A percentile compares a stretch with the other conserved stretches of the same genome.
These are phyloP conservation scores for Cadophora sp. DNA, from an alignment of 2,329 filamentous ascomycete genomes.

Conservation along the genomic window DNA sequence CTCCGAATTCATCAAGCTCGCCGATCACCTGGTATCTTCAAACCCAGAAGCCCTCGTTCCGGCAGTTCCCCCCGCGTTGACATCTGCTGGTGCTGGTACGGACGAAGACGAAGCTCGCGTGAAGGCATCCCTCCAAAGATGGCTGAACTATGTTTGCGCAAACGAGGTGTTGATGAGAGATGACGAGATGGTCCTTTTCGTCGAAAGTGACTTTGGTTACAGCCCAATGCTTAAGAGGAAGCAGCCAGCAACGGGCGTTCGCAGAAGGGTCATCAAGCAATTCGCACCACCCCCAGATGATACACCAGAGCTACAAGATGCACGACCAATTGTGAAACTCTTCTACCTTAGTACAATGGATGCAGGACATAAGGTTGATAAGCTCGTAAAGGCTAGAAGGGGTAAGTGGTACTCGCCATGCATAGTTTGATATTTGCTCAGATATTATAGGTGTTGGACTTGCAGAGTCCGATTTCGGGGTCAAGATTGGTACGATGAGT, in stretches of 20 bases:
- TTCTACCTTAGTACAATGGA: conserved; percentile 98
- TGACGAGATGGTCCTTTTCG: conserved; percentile 96
- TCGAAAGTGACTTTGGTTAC: conserved; percentile 99
- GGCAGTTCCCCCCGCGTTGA: conserved; percentile 91
- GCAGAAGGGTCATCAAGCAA: conserved; percentile 95
- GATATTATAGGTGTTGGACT: conserved; percentile 78
- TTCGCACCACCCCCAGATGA: conserved; percentile 98
- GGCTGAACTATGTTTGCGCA: conserved; percentile 91
- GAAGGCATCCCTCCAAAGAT: conserved; percentile 88
- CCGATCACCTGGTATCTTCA: conserved; percentile 94
- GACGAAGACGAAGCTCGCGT: conserved; percentile 93
- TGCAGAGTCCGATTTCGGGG: conserved; percentile 90
- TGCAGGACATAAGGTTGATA: conserved; percentile 95
- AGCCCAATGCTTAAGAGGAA: conserved; percentile 94
- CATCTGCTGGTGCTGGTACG: conserved; percentile 91
- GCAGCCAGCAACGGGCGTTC: conserved; percentile 94
- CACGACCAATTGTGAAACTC: conserved; percentile 88
- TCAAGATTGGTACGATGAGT: conserved; percentile 85
- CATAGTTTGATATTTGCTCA: conserved; percentile 43
- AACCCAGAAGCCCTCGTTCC: conserved; percentile 96
- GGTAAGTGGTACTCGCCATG: conserved; percentile 60
- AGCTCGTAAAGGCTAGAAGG: conserved; percentile 88
- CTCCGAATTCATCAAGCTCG: conserved; percentile 95
- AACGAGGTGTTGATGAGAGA: conserved; percentile 94
- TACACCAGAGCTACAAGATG: conserved; percentile 90